phyloP scores from a whole-genome alignment of 2,329 filamentous ascomycete genomes.

The Penicillium sp. region DNA sequence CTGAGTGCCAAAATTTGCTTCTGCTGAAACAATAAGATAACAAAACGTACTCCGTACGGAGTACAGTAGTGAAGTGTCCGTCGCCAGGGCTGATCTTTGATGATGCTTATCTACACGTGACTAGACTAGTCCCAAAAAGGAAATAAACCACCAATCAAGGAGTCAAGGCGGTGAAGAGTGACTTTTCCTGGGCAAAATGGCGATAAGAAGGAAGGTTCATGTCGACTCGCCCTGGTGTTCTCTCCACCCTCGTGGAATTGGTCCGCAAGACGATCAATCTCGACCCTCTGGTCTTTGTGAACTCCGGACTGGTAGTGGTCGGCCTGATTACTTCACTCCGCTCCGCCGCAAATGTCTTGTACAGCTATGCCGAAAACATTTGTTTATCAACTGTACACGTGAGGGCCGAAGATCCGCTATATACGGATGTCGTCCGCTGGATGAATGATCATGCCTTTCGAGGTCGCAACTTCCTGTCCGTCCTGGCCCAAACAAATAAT shows the following conservation, averaged over 20 bases:
- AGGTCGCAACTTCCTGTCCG: slow-evolving; percentile 50
- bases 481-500: slow-evolving; percentile 47
- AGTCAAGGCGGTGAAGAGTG: background rate
- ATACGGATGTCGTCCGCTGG: slow-evolving; percentile 58
- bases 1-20: too few relatives aligned
- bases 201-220: background rate
- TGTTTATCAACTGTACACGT: slow-evolving; percentile 46
- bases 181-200: background rate
- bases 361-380: slow-evolving; percentile 10
- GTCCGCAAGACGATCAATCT: background rate
- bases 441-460: slow-evolving; percentile 50
- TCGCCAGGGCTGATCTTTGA: background rate
- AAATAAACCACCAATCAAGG: background rate
- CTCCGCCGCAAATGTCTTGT: background rate
- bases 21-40: too few relatives aligned
- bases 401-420: slow-evolving; percentile 59
- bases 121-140: background rate
- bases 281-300: background rate
- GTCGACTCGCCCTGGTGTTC: background rate
- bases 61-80: background rate
- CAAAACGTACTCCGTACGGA: too few relatives aligned
- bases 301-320: background rate
- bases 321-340: background rate
- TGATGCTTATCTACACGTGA: background rate
- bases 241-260: background rate